A percentile compares a stretch with the other conserved stretches of the same genome.
Conservation (phyloP, 192 early-diverging fungal species). For the Mortierella alpina region DNA sequence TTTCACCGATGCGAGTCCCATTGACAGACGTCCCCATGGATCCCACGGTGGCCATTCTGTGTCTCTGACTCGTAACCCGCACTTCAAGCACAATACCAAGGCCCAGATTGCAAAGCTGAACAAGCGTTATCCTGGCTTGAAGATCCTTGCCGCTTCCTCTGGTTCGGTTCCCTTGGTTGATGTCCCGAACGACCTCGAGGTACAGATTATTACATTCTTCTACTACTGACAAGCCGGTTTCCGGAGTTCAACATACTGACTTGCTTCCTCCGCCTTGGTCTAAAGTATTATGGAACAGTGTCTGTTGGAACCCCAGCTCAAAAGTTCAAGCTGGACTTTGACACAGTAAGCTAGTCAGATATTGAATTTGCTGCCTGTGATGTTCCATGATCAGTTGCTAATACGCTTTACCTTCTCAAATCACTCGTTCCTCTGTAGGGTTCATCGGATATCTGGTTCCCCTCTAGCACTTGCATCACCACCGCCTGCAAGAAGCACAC, state of each 20-base stretch:
- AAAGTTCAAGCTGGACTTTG: conserved; percentile 62
- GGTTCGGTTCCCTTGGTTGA: conserved; percentile 24
- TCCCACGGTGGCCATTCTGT: conserved; percentile 7
- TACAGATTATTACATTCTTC: conserved; percentile 64
- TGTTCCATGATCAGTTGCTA: no score
- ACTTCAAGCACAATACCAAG: conserved; percentile 18
- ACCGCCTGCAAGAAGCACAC: conserved; percentile 59
- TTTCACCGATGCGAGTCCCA: conserved; percentile 10
- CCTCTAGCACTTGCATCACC: conserved; percentile 59
- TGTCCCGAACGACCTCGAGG: conserved; percentile 59
- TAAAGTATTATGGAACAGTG: conserved; percentile 71
- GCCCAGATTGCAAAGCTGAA: conserved; percentile 28
- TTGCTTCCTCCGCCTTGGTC: background rate
- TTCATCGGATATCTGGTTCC: conserved; percentile 72
- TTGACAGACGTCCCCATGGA: background rate
- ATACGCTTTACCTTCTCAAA: background rate
- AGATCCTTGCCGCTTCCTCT: conserved; percentile 1
- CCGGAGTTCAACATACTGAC: background rate
- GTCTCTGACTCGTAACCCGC: conserved; percentile 6
- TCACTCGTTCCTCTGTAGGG: conserved; percentile 24
- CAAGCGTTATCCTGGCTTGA: conserved; percentile 14
- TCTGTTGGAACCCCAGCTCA: conserved; percentile 74
- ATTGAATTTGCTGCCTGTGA: background rate
- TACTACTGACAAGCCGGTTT: conserved; percentile 23
- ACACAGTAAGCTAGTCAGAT: conserved; percentile 17